Base-by-base conservation (phyloP, 2,329 filamentous ascomycete species). In the Scedosporium dehoogii region DNA sequence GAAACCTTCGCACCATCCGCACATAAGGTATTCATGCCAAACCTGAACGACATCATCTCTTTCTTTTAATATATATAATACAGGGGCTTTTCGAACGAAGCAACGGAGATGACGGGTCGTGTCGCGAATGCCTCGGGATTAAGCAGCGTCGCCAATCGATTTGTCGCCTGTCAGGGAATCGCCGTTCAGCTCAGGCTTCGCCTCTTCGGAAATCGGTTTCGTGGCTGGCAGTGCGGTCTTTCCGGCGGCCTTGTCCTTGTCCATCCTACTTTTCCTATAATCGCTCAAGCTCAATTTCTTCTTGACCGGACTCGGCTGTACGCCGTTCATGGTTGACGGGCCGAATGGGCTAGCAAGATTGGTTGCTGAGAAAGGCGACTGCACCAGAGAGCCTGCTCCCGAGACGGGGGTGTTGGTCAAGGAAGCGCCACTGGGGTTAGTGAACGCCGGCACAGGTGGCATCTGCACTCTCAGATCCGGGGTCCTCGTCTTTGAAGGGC, bases 261-360 rank as follows among this genome's bases (percentile, higher is more conserved):
- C 82, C 74, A 80, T 77, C 59, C 82, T 76, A 65, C 81, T 83
- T 70, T 83, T 85, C 7, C 78, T 82, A 68, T 88, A 88, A 68
- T 88, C 85, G 68, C 84, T 87, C 1, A 88, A 71, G 65, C 83
- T 87, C 44, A 88, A 73, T 71, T 87, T 88, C 77, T 88, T 88
- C 73, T 86, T 87, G 38, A 85, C 75, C 2, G 85, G 85, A 65
- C 83, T 87, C 2, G 83, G 82, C 23, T 79, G 77, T 9, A 76
- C 76, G 7, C 75, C 67, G 14, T 79, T 77, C 62, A 81, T 83
- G 41, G 76, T 67, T 0, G 76, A 65, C 6, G 75, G 69, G 3
- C 73, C 68, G 60, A 84, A 81, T 0, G 80, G 74, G 57, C 73
- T 79, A 0, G 77, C 66, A 38, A 77, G 68, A 61, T 70, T 75